Evolutionary conservation across 768 basidiomycete genomes (phyloP).

Genomic region (Phaeotremella fagi): DNA sequence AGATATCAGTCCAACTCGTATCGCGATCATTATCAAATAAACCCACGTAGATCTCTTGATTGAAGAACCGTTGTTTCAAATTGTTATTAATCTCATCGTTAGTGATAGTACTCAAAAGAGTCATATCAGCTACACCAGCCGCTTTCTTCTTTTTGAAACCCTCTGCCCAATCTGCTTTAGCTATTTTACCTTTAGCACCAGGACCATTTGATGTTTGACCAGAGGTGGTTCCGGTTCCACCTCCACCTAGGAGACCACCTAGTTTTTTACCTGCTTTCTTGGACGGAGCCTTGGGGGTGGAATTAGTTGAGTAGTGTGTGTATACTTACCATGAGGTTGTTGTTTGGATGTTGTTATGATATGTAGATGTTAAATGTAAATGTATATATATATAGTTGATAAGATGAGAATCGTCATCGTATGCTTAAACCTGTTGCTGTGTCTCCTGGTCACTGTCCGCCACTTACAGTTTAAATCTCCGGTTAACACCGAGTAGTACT

Average conservation of each 20-base stretch:
- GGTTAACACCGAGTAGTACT: background rate
- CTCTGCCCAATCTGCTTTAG: constrained; percentile 97
- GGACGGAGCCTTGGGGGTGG: constrained; percentile 37
- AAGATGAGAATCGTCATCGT: too few relatives aligned
- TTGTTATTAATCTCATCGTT: constrained; percentile 98
- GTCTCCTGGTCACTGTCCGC: too few relatives aligned
- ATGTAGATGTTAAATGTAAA: too few relatives aligned
- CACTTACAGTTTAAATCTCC: too few relatives aligned
- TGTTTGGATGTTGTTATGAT: too few relatives aligned
- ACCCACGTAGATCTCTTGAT: constrained; percentile 79
- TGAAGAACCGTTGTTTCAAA: constrained; percentile 91
- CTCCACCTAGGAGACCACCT: constrained; percentile 31
- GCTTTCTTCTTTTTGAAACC: constrained; percentile 98
- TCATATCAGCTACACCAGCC: constrained; percentile 98
- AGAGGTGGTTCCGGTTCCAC: constrained; percentile 21
- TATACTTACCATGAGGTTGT: too few relatives aligned
- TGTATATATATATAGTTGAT: too few relatives aligned
- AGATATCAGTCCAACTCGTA: background rate
- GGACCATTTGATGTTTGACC: constrained; percentile 14
- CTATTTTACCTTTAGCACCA: constrained; percentile 20
- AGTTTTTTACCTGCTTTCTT: constrained; percentile 49
- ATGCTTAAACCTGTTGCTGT: too few relatives aligned
- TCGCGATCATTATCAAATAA: constrained; percentile 1
- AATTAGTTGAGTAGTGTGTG: background rate
- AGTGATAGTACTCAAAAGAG: constrained; percentile 88